Evolutionary conservation across 208 protist genomes (phyloP), one percentile per base, ranked within the genome.

Genomic region (Trypanosoma platydactyli): DNA sequence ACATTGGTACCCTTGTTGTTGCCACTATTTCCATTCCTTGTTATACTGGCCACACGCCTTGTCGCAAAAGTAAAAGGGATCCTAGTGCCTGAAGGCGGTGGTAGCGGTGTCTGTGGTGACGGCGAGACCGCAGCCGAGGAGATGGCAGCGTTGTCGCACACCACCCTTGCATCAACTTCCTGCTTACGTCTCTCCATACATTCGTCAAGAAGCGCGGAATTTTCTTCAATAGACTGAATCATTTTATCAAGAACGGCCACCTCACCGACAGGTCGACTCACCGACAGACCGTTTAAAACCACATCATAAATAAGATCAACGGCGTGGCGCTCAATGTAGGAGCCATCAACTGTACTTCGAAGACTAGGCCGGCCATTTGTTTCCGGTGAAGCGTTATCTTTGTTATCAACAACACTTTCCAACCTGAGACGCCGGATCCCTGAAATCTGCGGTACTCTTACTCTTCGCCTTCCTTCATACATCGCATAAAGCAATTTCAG

Each of bases 231-330:
- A 44, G 45, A 72, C 13, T 68, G 15, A 35, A 94, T 81, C 30
- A 94, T 71, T 45, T 73, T 73, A 27, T 89, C 81, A 13, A 91
- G 65, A 59, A 86, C 76, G 22, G 72, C 77, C 3, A 50, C 58
- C 68, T 85, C 72, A 3, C 75, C 77, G 1, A 49, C 48, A 5
- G 88, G 84, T 40, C 70, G 65, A 15, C 68, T 51, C 40, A 72
- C 65, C 59, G 86, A 55, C 44, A 89, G 44, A 46, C 73, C 73
- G 4, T 72, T 60, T 18, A 91, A 61, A 69, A 94, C 77, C 49
- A 80, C 72, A 55, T 94, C 78, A 51, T 84, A 91, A 30, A 94
- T 54, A 38, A 80, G 79, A 29, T 88, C 76, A 44, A 94, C 71
- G 40, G 65, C 81, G 51, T 90, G 73, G 1, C 40, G 42, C 27